phyloP scores from a whole-genome alignment of 1,284 basidiomycete species.

The Fomitopsis betulina region DNA sequence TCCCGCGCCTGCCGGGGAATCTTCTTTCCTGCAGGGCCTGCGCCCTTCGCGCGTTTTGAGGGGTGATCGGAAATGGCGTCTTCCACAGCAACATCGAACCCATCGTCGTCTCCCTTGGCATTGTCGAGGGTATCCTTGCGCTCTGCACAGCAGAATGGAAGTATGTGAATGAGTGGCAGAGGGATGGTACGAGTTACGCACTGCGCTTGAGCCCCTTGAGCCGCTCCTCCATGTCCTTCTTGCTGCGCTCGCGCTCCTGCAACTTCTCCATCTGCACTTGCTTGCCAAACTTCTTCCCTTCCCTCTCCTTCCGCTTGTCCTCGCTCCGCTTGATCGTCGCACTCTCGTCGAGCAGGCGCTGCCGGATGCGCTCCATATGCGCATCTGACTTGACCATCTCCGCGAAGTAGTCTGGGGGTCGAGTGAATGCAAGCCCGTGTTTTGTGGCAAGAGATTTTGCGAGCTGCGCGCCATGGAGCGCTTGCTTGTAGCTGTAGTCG shows the following conservation, averaged over 20 bases:
- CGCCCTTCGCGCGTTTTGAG: constrained; percentile 49
- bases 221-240: constrained; percentile 86
- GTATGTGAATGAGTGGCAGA: not conserved
- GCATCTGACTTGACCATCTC: constrained; percentile 99
- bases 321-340: constrained; percentile 91
- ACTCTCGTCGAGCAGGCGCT: constrained; percentile 85
- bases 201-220: constrained; percentile 86
- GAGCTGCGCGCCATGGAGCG: constrained; percentile 74
- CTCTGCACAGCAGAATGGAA: constrained; percentile 40
- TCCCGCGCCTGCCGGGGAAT: constrained; percentile 69
- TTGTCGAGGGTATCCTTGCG: constrained; percentile 81
- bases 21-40: constrained; percentile 30
- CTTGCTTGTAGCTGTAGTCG: constrained; percentile 87
- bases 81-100: constrained; percentile 83
- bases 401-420: constrained; percentile 95
- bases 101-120: constrained; percentile 61
- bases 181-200: constrained; percentile 35
- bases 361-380: constrained; percentile 97
- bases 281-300: constrained; percentile 98
- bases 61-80: constrained; percentile 79
- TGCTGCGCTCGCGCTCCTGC: constrained; percentile 64
- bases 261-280: constrained; percentile 89
- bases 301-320: constrained; percentile 87
- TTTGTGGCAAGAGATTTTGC: constrained; percentile 75
- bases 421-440: constrained; percentile 81